Base-by-base conservation (phyloP, 352 stramenopile species). In the Pythium scleroteichum region DNA sequence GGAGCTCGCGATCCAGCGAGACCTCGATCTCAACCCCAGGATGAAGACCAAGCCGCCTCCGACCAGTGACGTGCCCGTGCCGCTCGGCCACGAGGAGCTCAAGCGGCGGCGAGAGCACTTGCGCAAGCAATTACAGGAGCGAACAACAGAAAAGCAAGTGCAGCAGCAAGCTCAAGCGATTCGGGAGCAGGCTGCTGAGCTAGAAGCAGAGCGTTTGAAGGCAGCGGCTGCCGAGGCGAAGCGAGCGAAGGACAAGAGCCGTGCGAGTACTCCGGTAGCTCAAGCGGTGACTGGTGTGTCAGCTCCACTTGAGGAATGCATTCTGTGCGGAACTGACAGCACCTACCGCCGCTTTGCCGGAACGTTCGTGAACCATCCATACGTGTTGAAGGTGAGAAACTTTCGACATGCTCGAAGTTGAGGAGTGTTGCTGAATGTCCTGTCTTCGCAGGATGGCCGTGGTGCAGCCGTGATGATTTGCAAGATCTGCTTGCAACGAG, bases 401-500 rank as follows among this genome's bases (percentile, higher is more conserved):
- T 19, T 29, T 41, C 23, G 42, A 47, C 12, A 23, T 4, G 9
- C 10, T 38, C 19, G 19, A 29, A 19, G 9, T 26, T 35, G 17
- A 29, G n/a, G 16, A 39, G 0, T 29, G 3, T 22, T 56, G 14
- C 13, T 47, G 8, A 23, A 22, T 23, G 23, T 6, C 27, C 26
- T 55, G 48, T 5, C 23, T 17, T 19, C 14, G n/a, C 29, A 62
- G 80, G 77, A 91, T 40, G 76, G 73, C 10, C 72, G 73, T 35
- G 81, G 77, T 2, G 45, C 71, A n/a, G 24, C 59, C 29, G 69
- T 91, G 10, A 61, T 80, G 51, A 66, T 88, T 9, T 91, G 81
- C 69, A 83, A 84, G 48, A 71, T 86, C n/a, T 91, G 81, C 24
- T 53, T 91, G 53, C 77, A 88, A 44, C 68, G 66, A 4, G 65